phyloP scores from a whole-genome alignment of 208 protist species.

The Herpetomonas samuelpessoai region DNA sequence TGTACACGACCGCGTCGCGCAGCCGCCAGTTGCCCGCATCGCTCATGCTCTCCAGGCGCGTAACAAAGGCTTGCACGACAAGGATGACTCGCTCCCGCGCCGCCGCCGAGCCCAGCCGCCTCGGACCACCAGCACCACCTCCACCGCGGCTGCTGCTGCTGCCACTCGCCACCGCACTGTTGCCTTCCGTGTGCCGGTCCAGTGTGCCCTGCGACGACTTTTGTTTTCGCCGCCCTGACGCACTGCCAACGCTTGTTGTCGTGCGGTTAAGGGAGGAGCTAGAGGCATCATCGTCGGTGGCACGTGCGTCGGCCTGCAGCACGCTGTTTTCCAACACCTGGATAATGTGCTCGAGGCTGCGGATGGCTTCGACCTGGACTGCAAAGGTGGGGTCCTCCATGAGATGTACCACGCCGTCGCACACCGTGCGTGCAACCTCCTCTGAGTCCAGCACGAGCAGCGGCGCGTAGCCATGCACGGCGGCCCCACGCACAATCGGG shows the following conservation, averaged over 20 bases:
- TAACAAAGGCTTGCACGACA: slow-evolving; percentile 30
- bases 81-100: slow-evolving; percentile 18
- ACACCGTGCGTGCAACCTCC: slow-evolving; percentile 31
- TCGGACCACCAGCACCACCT: not conserved
- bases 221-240: not conserved
- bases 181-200: not conserved
- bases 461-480: slow-evolving; percentile 38
- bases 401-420: slow-evolving; percentile 24
- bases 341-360: slow-evolving; percentile 32
- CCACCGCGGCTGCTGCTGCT: slow-evolving; percentile 1
- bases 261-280: not conserved
- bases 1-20: slow-evolving; percentile 48
- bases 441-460: slow-evolving; percentile 38
- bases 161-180: not conserved
- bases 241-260: not conserved
- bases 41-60: slow-evolving; percentile 40
- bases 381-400: slow-evolving; percentile 42
- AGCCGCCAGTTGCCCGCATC: slow-evolving; percentile 73
- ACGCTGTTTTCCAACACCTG: slow-evolving; percentile 17
- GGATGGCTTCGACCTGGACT: slow-evolving; percentile 44
- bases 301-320: slow-evolving; percentile 9
- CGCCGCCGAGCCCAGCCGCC: not conserved
- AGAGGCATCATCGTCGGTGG: not conserved
- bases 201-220: not conserved
- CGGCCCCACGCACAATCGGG: slow-evolving; percentile 45